phyloP scores from a whole-genome alignment of 2,329 filamentous ascomycete genomes.

The Cladosporium sp. region DNA sequence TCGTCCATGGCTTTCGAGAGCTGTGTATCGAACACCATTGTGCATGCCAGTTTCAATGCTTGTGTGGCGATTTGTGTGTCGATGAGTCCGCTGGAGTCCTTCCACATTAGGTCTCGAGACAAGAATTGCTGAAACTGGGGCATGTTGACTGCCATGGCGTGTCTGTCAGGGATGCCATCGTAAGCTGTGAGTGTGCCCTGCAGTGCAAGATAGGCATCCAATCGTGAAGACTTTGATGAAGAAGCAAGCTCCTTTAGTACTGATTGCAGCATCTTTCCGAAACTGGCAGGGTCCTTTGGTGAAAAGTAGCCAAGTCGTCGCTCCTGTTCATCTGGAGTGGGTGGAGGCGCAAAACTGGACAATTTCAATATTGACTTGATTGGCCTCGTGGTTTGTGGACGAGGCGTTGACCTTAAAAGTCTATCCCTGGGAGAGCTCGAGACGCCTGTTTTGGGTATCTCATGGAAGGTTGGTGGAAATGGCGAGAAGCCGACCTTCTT shows the following conservation, averaged over 20 bases:
- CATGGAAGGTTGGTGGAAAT: constrained; percentile 53
- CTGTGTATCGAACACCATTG: constrained; percentile 73
- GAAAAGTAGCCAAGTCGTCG: constrained; percentile 46
- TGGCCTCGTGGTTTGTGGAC: constrained; percentile 56
- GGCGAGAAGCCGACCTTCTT: constrained; percentile 67
- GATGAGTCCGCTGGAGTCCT: constrained; percentile 47
- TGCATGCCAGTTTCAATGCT: constrained; percentile 74
- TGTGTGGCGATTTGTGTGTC: constrained; percentile 75
- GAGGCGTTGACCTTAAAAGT: constrained; percentile 41
- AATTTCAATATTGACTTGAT: constrained; percentile 83
- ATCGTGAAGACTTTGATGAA: constrained; percentile 67
- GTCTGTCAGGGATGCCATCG: constrained; percentile 75
- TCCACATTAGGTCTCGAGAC: constrained; percentile 73
- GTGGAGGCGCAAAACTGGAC: constrained; percentile 46
- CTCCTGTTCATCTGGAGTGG: constrained; percentile 41
- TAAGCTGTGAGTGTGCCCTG: constrained; percentile 76
- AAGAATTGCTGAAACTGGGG: constrained; percentile 78
- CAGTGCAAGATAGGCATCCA: constrained; percentile 86
- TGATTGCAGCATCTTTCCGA: constrained; percentile 82
- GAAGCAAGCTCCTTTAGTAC: constrained; percentile 79
- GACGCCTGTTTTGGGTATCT: constrained; percentile 27
- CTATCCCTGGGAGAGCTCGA: constrained; percentile 49
- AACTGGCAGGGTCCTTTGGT: constrained; percentile 57
- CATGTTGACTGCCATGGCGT: constrained; percentile 75
- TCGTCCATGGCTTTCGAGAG: constrained; percentile 70